Conservation (phyloP, 1,139 yeast species). For the Starmera stellimalicola region DNA sequence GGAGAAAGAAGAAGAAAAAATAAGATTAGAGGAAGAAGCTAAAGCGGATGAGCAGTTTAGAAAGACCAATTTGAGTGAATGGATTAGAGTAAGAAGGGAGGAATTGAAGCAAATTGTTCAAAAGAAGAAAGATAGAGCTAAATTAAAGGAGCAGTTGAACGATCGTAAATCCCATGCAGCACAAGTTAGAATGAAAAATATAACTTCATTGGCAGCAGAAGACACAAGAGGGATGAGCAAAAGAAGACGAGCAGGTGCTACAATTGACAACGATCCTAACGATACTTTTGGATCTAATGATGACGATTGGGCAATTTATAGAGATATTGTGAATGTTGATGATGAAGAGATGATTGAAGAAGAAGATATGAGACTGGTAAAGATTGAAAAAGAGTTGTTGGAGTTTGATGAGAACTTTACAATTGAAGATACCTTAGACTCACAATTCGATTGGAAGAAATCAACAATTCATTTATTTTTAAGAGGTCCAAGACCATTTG, state of each 20-base stretch:
- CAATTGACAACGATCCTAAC: conserved; percentile 84
- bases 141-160: conserved; percentile 67
- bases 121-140: conserved; percentile 55
- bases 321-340: conserved; percentile 69
- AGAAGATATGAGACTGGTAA: conserved; percentile 49
- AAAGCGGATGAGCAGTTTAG: conserved; percentile 73
- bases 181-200: conserved; percentile 84
- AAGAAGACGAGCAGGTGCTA: conserved; percentile 42
- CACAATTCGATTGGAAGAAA: conserved; percentile 79
- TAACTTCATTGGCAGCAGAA: conserved; percentile 83
- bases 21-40: conserved; percentile 42
- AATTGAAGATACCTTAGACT: conserved; percentile 75
- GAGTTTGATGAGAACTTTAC: conserved; percentile 80
- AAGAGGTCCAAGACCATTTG: conserved; percentile 78
- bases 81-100: conserved; percentile 67
- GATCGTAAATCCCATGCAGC: conserved; percentile 90
- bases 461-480: conserved; percentile 74
- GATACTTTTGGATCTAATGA: conserved; percentile 96
- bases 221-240: conserved; percentile 34
- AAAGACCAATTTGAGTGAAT: conserved; percentile 58
- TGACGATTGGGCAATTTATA: conserved; percentile 89
- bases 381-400: conserved; percentile 65
- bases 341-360: conserved; percentile 73
- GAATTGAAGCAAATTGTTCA: conserved; percentile 50
- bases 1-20: conserved; percentile 57